These are phyloP conservation scores for Myxozyma nipponensis DNA, from an alignment of 805 yeast genomes.

Conservation along the genomic window DNA sequence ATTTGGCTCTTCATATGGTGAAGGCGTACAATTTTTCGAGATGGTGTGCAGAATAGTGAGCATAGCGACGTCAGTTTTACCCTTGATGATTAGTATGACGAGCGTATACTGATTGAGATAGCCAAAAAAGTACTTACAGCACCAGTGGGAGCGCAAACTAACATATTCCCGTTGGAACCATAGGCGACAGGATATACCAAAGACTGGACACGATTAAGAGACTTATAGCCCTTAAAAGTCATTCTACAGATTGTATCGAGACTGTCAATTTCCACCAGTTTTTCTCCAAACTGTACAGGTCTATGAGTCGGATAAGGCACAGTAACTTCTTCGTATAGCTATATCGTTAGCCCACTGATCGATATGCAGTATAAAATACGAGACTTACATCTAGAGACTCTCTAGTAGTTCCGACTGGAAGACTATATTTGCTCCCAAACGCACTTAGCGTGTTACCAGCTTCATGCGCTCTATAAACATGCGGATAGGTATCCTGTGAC, in stretches of 20 bases:
- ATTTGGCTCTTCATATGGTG: slow-evolving; percentile 47
- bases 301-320: slow-evolving; percentile 70
- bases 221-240: slow-evolving; percentile 73
- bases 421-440: slow-evolving; percentile 71
- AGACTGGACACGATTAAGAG: slow-evolving; percentile 83
- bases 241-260: slow-evolving; percentile 77
- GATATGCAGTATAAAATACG: slow-evolving; percentile 42
- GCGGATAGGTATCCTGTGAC: slow-evolving; percentile 63
- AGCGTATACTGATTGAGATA: neutral
- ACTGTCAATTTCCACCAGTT: slow-evolving; percentile 54
- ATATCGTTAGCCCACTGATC: neutral
- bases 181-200: slow-evolving; percentile 90
- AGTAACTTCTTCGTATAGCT: slow-evolving; percentile 70
- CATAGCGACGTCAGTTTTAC: slow-evolving; percentile 91
- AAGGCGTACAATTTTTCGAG: slow-evolving; percentile 49
- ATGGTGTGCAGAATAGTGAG: slow-evolving; percentile 75
- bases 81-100: slow-evolving; percentile 35
- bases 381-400: slow-evolving; percentile 25
- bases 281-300: slow-evolving; percentile 40
- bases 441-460: slow-evolving; percentile 68
- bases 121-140: slow-evolving; percentile 42
- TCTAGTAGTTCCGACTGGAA: slow-evolving; percentile 75
- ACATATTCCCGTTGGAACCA: slow-evolving; percentile 88
- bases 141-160: slow-evolving; percentile 97
- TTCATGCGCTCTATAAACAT: slow-evolving; percentile 72